These are phyloP conservation scores for Bryoglossum gracile DNA, from an alignment of 495 filamentous ascomycete species.

Conservation along the genomic window DNA sequence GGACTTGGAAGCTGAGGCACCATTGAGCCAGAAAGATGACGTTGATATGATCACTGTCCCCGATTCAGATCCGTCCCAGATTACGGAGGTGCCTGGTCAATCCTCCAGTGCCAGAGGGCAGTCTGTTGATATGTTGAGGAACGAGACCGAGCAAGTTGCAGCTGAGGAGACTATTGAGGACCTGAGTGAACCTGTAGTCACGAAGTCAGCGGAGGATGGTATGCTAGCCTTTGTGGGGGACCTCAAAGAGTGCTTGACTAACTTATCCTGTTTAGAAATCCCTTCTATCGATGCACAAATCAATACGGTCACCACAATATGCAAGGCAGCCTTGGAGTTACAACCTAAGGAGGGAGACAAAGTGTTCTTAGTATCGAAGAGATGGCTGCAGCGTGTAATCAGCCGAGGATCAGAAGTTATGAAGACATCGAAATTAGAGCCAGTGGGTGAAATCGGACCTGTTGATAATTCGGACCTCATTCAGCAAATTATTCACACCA, in stretches of 20 bases:
- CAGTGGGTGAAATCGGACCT: slow-evolving; percentile 64
- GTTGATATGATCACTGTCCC: slow-evolving; percentile 40
- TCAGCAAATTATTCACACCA: slow-evolving; percentile 39
- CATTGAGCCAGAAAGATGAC: slow-evolving; percentile 29
- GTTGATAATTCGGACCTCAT: slow-evolving; percentile 80
- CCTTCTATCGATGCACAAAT: slow-evolving; percentile 76
- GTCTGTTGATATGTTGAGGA: slow-evolving; percentile 23
- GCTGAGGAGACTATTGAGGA: background rate
- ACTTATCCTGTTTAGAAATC: slow-evolving; percentile 14
- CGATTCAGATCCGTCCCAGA: too few relatives aligned
- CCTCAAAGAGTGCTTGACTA: background rate
- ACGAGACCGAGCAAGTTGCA: background rate
- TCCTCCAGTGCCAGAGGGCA: slow-evolving; percentile 5
- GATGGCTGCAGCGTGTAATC: slow-evolving; percentile 72
- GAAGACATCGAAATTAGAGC: slow-evolving; percentile 50
- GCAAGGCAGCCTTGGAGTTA: slow-evolving; percentile 41
- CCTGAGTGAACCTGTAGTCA: background rate
- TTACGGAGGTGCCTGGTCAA: too few relatives aligned
- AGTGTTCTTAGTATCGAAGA: slow-evolving; percentile 69
- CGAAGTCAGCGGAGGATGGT: slow-evolving; percentile 9
- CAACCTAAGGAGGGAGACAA: slow-evolving; percentile 59
- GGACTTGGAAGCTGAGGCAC: slow-evolving; percentile 40
- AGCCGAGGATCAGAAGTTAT: slow-evolving; percentile 52
- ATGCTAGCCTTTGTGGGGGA: background rate
- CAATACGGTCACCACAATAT: slow-evolving; percentile 56